Conservation (phyloP, 2,329 filamentous ascomycete species). For the Boeremia lycopersici region DNA sequence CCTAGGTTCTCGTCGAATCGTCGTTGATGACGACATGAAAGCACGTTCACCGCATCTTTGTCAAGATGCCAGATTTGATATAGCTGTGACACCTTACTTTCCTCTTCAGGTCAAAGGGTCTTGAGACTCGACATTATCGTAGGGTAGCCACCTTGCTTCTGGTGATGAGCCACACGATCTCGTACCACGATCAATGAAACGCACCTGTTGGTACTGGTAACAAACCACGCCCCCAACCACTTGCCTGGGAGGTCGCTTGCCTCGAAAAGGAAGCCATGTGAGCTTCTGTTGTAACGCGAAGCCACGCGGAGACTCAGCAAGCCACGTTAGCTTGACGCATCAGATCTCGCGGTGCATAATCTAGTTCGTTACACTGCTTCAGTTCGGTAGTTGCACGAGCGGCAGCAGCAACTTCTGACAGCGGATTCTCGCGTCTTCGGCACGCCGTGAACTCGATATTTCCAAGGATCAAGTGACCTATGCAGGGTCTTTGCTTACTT, state of each 20-base stretch:
- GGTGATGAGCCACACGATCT: constrained; percentile 24
- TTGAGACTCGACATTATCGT: constrained; percentile 20
- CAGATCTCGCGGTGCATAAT: constrained; percentile 45
- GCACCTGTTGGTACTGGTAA: constrained; percentile 5
- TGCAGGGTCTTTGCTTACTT: constrained; percentile 13
- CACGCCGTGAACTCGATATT: neutral
- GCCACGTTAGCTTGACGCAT: constrained; percentile 33
- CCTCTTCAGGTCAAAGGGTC: constrained; percentile 12
- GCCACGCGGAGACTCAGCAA: constrained; percentile 22
- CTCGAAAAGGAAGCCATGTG: constrained; percentile 29
- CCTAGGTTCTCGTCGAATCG: constrained; percentile 11
- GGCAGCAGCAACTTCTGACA: constrained; percentile 24
- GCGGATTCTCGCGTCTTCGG: constrained; percentile 16
- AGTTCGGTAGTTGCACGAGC: constrained; percentile 18
- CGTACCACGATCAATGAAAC: constrained; percentile 18
- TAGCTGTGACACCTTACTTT: constrained; percentile 16
- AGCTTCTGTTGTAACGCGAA: constrained; percentile 25
- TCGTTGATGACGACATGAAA: constrained; percentile 19
- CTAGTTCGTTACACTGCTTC: constrained; percentile 38
- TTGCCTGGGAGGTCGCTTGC: constrained; percentile 8
- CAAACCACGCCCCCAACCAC: constrained; percentile 12
- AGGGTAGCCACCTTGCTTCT: constrained; percentile 27
- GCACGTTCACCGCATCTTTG: constrained; percentile 19
- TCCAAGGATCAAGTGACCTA: neutral
- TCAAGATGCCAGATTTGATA: constrained; percentile 5